A percentile compares a stretch with the other conserved stretches of the same genome.
Evolutionary conservation across 768 basidiomycete species (phyloP).

Genomic region (Russula dissimulans): DNA sequence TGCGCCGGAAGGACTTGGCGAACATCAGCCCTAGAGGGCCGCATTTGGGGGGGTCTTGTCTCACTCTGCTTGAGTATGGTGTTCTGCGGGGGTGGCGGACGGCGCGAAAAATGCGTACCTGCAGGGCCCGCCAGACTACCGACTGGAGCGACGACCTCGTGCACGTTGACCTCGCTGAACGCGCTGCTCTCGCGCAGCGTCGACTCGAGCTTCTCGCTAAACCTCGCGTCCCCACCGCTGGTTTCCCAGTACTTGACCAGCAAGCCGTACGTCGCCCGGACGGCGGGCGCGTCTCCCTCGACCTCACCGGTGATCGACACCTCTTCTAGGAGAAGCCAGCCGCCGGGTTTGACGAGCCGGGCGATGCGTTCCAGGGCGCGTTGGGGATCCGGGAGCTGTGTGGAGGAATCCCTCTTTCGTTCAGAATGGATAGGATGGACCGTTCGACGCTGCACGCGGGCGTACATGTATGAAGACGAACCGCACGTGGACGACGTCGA

Average conservation of each 20-base stretch:
- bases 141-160: background rate
- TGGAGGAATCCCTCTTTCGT: background rate
- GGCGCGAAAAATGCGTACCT: background rate
- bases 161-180: slow-evolving; percentile 11
- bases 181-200: background rate
- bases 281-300: background rate
- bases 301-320: background rate
- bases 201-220: background rate
- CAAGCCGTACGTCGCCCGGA: background rate
- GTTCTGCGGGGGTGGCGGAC: background rate
- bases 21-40: background rate
- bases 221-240: background rate
- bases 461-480: slow-evolving; percentile 22
- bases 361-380: slow-evolving; percentile 16
- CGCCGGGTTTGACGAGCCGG: slow-evolving; percentile 22
- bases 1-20: background rate
- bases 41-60: background rate
- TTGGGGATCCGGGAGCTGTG: slow-evolving; percentile 20
- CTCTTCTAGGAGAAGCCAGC: slow-evolving; percentile 24
- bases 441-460: background rate
- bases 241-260: slow-evolving; percentile 4
- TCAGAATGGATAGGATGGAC: background rate
- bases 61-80: background rate
- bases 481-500: slow-evolving; percentile 23
- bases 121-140: background rate